Conservation (phyloP, 306 rosid species). For the Vicia sativa region DNA sequence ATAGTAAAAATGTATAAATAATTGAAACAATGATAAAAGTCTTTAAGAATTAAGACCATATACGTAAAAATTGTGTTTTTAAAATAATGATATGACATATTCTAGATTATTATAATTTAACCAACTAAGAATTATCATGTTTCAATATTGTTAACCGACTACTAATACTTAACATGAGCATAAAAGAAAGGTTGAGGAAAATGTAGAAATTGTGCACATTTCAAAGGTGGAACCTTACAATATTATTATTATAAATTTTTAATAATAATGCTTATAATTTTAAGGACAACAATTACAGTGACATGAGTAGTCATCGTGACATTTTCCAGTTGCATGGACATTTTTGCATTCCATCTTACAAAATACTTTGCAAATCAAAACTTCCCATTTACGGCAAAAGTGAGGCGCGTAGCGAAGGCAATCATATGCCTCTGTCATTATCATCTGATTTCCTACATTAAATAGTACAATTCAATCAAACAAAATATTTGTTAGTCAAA, state of each 20-base stretch:
- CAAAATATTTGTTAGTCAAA: not conserved
- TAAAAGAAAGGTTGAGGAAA: too few relatives aligned
- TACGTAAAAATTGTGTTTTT: too few relatives aligned
- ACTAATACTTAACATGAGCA: too few relatives aligned
- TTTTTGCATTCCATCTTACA: not conserved
- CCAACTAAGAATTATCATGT: too few relatives aligned
- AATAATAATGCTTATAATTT: not conserved
- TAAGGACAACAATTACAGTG: slow-evolving; percentile 9
- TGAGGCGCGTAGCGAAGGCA: not conserved
- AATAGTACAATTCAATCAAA: not conserved
- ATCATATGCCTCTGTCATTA: not conserved
- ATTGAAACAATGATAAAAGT: too few relatives aligned
- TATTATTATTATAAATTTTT: not conserved
- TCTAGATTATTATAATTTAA: too few relatives aligned
- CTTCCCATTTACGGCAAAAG: slow-evolving; percentile 2
- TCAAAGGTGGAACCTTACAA: not conserved
- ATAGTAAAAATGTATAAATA: too few relatives aligned
- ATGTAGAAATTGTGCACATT: not conserved
- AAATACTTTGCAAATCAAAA: not conserved
- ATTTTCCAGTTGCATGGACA: not conserved
- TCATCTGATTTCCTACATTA: not conserved
- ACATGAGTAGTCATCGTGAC: not conserved
- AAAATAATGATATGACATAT: too few relatives aligned
- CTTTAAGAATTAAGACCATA: too few relatives aligned
- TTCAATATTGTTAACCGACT: too few relatives aligned